A percentile compares a stretch with the other conserved stretches of the same genome.
Evolutionary conservation across 1,284 basidiomycete genomes (phyloP).

Genomic region (Cryptococcus floricola): DNA sequence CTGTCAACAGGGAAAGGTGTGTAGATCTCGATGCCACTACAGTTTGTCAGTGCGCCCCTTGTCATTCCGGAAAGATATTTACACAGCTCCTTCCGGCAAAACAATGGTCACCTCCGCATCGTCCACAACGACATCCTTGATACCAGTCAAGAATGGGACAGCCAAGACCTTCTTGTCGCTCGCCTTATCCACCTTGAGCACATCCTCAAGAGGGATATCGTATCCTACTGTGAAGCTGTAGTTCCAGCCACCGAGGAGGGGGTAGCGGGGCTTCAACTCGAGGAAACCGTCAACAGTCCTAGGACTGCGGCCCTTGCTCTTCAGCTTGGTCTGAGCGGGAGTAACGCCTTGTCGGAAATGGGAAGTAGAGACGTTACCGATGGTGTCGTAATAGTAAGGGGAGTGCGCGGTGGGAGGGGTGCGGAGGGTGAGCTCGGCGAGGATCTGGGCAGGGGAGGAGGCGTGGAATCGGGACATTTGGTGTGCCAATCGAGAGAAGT

Average conservation of each 20-base stretch:
- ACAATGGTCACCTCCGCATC: conserved; percentile 75
- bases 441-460: conserved; percentile 62
- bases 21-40: conserved; percentile 69
- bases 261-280: conserved; percentile 85
- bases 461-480: conserved; percentile 70
- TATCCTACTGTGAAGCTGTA: conserved; percentile 92
- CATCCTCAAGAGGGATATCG: conserved; percentile 74
- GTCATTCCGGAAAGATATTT: conserved; percentile 17
- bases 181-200: conserved; percentile 50
- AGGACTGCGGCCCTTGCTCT: conserved; percentile 49
- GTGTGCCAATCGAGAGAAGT: conserved; percentile 88
- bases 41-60: background rate
- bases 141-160: conserved; percentile 79
- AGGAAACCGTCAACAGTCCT: conserved; percentile 55
- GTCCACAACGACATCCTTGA: conserved; percentile 76
- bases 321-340: conserved; percentile 11
- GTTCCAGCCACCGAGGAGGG: conserved; percentile 95
- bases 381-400: conserved; percentile 82
- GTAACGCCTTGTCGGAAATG: conserved; percentile 60
- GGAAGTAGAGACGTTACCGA: conserved; percentile 97
- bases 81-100: conserved; percentile 91
- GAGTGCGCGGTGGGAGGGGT: conserved; percentile 76
- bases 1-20: conserved; percentile 72
- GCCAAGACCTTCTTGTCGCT: conserved; percentile 61
- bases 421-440: conserved; percentile 62